Evolutionary conservation across 2,329 filamentous ascomycete species (phyloP), one percentile per base, ranked within the genome.

Genomic region (Moelleriella libera): DNA sequence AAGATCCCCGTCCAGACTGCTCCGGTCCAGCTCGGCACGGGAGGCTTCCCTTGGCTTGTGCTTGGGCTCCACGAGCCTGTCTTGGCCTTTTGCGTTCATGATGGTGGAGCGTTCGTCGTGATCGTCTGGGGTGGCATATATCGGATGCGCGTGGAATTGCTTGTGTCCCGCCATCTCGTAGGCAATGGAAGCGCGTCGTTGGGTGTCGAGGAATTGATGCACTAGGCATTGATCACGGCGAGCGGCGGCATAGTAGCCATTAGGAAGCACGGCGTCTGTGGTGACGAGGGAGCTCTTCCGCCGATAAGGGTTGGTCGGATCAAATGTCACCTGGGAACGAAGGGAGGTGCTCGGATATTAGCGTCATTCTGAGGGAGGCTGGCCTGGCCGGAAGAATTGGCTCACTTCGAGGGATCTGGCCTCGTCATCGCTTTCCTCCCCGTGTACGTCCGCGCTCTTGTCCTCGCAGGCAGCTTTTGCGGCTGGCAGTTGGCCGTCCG

Each of bases 221-320:
- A 83, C 80, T 39, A 82, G 69, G 54, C 80, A 83, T 56, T 80
- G 75, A 10, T 74, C 74, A 37, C 61, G 60, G n/a, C 54, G 61
- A 55, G 41, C 60, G 5, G 44, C 42, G 55, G 45, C 53, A 47
- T 37, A 52, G 37, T 48, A 51, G 44, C 51, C 55, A 37, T 65
- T 53, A 5, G 68, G 67, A 6, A 57, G 52, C 12, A 63, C 55
- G 3, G 65, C 57, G 31, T 82, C 76, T 45, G 66, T 65, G 5
- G 69, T 60, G 10, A 82, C 75, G 45, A 84, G 68, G 10, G 80
- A 83, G 56, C 78, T 82, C 64, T 83, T 84, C 49, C 80, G 74
- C 28, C 80, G 75, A 55, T 82, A 79, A 0, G 72, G 70, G 53
- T 75, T 81, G 40, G 70, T 63, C 1, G 74, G 64, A 51, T 83